Evolutionary conservation across 768 basidiomycete species (phyloP).

Genomic region (Agrocybe pediades): DNA sequence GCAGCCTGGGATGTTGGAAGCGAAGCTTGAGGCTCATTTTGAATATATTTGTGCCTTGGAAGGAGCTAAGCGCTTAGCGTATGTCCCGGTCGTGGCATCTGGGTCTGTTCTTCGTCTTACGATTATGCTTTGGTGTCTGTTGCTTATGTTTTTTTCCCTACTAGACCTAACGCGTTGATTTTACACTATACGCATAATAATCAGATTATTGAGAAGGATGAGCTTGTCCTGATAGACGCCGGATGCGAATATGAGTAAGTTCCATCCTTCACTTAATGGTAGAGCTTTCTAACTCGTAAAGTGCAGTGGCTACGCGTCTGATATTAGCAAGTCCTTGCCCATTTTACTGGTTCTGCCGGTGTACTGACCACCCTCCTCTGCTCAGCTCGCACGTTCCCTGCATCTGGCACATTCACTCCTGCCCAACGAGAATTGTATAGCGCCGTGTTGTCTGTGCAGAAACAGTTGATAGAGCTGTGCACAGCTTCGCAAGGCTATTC

Average conservation of each 20-base stretch:
- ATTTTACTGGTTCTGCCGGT: neutral
- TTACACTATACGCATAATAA: constrained; percentile 97
- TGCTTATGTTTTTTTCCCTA: neutral
- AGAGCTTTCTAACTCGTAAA: constrained; percentile 5
- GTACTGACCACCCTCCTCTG: neutral
- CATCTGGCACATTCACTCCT: constrained; percentile 73
- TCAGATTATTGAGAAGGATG: constrained; percentile 66
- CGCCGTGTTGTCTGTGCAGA: constrained; percentile 74
- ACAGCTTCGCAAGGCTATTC: constrained; percentile 56
- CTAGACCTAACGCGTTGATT: constrained; percentile 86
- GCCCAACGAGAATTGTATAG: constrained; percentile 87
- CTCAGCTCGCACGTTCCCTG: constrained; percentile 86
- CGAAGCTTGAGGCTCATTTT: constrained; percentile 70
- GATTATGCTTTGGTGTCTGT: neutral
- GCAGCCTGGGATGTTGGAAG: constrained; percentile 43
- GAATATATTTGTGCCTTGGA: constrained; percentile 81
- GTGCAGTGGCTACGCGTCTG: constrained; percentile 85
- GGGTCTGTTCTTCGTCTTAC: constrained; percentile 53
- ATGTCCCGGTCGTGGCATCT: constrained; percentile 96
- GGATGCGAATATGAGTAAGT: constrained; percentile 87
- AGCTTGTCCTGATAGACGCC: constrained; percentile 87
- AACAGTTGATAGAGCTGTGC: constrained; percentile 63
- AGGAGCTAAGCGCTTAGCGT: constrained; percentile 89
- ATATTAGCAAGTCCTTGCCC: constrained; percentile 69
- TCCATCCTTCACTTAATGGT: neutral